These are phyloP conservation scores for Thielaviopsis ethacetica DNA, from an alignment of 2,329 filamentous ascomycete genomes.

Conservation along the genomic window DNA sequence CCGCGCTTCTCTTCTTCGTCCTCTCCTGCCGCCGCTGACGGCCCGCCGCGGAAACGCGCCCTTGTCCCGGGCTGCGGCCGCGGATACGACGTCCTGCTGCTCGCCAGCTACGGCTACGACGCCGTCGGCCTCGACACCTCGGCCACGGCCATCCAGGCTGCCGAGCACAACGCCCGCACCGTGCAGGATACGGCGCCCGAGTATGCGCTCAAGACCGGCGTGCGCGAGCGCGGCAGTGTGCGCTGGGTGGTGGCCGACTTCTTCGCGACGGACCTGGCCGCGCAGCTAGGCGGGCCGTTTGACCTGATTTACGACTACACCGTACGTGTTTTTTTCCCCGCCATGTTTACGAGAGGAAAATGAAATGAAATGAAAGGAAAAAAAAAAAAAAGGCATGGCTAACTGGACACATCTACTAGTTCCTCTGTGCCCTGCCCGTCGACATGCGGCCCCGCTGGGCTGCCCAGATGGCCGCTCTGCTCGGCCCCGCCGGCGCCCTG, in stretches of 20 bases:
- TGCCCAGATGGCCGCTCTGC: constrained; percentile 31
- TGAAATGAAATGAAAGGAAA: neutral
- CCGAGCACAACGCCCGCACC: constrained; percentile 23
- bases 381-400: neutral
- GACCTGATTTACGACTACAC: constrained; percentile 52
- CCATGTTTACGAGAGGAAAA: neutral
- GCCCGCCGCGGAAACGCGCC: constrained; percentile 30
- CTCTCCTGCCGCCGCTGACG: constrained; percentile 33
- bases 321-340: constrained; percentile 22
- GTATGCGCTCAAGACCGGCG: constrained; percentile 25
- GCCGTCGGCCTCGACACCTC: constrained; percentile 59
- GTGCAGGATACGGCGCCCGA: constrained; percentile 22
- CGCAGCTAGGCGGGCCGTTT: constrained; percentile 33
- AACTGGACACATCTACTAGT: constrained; percentile 26
- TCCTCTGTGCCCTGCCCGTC: constrained; percentile 45
- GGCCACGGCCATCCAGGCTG: constrained; percentile 27
- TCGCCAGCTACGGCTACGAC: constrained; percentile 62
- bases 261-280: constrained; percentile 43
- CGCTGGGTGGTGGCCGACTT: constrained; percentile 49
- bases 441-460: constrained; percentile 37
- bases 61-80: constrained; percentile 70
- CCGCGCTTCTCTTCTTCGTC: constrained; percentile 17
- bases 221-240: constrained; percentile 30
- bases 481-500: constrained; percentile 32
- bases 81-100: constrained; percentile 65